These are phyloP conservation scores for Paxillus involutus DNA, from an alignment of 768 basidiomycete species.

Conservation along the genomic window DNA sequence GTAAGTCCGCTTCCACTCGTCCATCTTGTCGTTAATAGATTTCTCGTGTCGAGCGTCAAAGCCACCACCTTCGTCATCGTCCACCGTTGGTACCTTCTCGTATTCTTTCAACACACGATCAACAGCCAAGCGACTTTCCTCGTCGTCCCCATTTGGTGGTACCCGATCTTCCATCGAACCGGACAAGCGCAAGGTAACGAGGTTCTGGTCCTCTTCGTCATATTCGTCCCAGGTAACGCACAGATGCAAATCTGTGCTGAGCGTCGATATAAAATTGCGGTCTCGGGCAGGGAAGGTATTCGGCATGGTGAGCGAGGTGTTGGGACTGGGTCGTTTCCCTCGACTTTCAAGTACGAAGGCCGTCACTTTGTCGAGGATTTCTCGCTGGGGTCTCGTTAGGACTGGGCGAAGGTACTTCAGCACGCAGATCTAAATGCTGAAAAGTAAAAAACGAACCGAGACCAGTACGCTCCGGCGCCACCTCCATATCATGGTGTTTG, in stretches of 20 bases:
- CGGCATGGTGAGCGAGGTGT: conserved; percentile 53
- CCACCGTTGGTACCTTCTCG: no score
- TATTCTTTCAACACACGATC: no score
- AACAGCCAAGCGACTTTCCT: conserved; percentile 72
- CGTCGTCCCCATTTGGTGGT: conserved; percentile 48
- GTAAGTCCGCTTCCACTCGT: no score
- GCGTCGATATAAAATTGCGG: conserved; percentile 70
- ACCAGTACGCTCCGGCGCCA: conserved; percentile 53
- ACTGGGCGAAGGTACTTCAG: conserved; percentile 36
- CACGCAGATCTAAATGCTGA: background rate
- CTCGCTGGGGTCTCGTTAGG: conserved; percentile 71
- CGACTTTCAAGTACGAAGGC: conserved; percentile 60
- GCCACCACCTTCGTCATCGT: no score
- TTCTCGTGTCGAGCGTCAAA: no score
- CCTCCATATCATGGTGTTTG: conserved; percentile 56
- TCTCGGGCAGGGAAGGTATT: conserved; percentile 83
- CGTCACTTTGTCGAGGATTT: conserved; percentile 78
- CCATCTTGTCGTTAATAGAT: no score
- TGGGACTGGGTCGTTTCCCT: conserved; percentile 28
- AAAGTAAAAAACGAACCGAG: conserved; percentile 51
- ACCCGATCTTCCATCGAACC: conserved; percentile 37
- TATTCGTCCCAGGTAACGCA: conserved; percentile 89
- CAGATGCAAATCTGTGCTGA: conserved; percentile 79
- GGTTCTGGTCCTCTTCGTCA: conserved; percentile 76
- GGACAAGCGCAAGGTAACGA: conserved; percentile 72